A percentile compares a stretch with the other conserved stretches of the same genome.
Conservation (phyloP, 768 basidiomycete genomes). For the Lentinula lateritia region DNA sequence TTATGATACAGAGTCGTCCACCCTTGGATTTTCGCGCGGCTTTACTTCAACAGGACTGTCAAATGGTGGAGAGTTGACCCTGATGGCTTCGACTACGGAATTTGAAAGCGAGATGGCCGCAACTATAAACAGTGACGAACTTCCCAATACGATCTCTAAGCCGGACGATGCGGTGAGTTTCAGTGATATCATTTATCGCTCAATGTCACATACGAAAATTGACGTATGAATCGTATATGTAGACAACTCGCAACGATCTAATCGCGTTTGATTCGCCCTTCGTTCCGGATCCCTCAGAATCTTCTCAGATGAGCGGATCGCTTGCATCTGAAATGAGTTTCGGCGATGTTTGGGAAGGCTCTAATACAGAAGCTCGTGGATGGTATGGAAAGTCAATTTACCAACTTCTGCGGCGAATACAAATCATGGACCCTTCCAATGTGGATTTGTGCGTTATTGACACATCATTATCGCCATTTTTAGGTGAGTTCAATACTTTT, state of each 20-base stretch:
- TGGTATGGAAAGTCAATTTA: constrained; percentile 64
- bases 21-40: neutral
- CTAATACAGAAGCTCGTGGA: constrained; percentile 49
- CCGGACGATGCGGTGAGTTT: neutral
- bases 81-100: constrained; percentile 29
- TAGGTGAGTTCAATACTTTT: constrained; percentile 35
- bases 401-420: constrained; percentile 47
- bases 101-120: constrained; percentile 16
- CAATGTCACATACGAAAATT: neutral
- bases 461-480: constrained; percentile 49
- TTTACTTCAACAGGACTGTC: neutral
- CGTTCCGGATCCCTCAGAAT: constrained; percentile 36
- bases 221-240: neutral
- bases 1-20: constrained; percentile 1
- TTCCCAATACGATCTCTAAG: neutral
- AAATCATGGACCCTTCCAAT: constrained; percentile 26
- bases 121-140: neutral
- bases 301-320: neutral
- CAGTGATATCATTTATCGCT: neutral
- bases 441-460: constrained; percentile 46
- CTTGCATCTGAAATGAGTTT: neutral
- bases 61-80: constrained; percentile 39
- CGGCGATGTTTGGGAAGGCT: constrained; percentile 49
- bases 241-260: constrained; percentile 37
- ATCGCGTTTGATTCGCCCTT: constrained; percentile 75